Evolutionary conservation across 352 stramenopile genomes (phyloP).

Genomic region (Elongisporangium prolatum): DNA sequence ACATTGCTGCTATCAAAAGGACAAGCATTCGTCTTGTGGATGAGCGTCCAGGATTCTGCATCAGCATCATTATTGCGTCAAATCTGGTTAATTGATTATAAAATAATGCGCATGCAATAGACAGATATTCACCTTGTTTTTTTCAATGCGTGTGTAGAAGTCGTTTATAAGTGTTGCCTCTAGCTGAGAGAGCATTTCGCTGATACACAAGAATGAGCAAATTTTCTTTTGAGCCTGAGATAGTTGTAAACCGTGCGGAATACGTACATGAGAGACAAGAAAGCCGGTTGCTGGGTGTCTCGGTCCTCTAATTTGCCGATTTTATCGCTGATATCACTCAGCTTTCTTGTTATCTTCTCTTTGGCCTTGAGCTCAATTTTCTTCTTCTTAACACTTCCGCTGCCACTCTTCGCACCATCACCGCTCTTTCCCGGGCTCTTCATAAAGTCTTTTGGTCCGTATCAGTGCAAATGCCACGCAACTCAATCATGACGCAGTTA

Average conservation of each 20-base stretch:
- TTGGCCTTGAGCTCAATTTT: constrained; percentile 44
- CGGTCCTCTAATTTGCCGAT: constrained; percentile 62
- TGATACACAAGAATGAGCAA: constrained; percentile 11
- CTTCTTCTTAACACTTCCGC: constrained; percentile 24
- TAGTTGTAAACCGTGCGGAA: too few species aligned
- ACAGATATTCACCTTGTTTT: constrained; percentile 39
- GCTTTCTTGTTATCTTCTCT: constrained; percentile 24
- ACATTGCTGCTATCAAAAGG: constrained; percentile 47
- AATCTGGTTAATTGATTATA: too few species aligned
- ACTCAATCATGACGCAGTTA: not conserved
- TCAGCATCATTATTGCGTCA: not conserved
- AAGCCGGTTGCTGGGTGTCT: constrained; percentile 64
- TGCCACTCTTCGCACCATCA: not conserved
- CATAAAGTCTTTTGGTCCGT: not conserved
- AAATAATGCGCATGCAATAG: too few species aligned
- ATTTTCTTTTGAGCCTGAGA: too few species aligned
- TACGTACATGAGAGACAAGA: constrained; percentile 38
- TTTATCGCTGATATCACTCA: constrained; percentile 33
- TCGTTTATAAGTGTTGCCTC: constrained; percentile 30
- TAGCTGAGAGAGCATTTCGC: constrained; percentile 31
- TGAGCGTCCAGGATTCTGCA: constrained; percentile 32
- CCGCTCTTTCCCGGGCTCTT: not conserved
- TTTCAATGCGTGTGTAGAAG: constrained; percentile 42
- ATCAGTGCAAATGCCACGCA: not conserved
- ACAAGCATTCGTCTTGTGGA: constrained; percentile 60